Base-by-base conservation (phyloP, 139 green algal species). In the Chlorella sp. region DNA sequence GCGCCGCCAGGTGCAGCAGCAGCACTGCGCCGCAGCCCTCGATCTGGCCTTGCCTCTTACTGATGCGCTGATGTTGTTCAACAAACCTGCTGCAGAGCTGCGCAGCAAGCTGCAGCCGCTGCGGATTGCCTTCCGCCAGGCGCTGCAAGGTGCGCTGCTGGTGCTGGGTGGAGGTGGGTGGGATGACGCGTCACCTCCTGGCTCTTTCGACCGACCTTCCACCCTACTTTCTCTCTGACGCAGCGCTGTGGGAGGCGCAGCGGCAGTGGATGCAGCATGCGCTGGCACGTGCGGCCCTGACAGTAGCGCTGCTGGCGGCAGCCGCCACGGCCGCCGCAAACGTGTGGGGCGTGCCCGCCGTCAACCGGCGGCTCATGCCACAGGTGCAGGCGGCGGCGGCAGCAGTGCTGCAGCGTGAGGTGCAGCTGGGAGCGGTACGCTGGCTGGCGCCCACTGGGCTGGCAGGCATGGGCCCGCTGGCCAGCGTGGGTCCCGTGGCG, bases 391-490 rank as follows among this genome's bases (percentile, higher is more conserved):
- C 63, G 2, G 63, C 39, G 1, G 78, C 64, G 11, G 65, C 56
- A 0, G 39, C 39, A 4, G 44, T 55, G 87, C 86, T 55, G 39
- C 74, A 86, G 36, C 75, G 91, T 3, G 84, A 93, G 62, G 87
- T 94, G 30, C 47, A 60, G 0, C 55, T 93, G 41, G 91, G 90
- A 7, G 78, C 80, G 9, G 84, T 95, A 51, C 82, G 76, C 13
- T 93, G 89, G 89, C 36, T 94, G 34, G 78, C 90, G 0, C 90
- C 93, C 2, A 84, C 83, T 28, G 93, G 93, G 0, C 2, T 94
- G 36, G 79, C 82, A 30, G 93, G 93, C 3, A 51, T 95, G 23
- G 76, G 75, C 47, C 93, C 93, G 13, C 81, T 95, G 32, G 84
- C 89, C 28, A 64, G 76, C 44, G 16, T 96, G 39, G 93, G 91